A percentile compares a stretch with the other conserved stretches of the same genome.
phyloP scores from a whole-genome alignment of 352 stramenopile genomes.

The Plasmopara halstedii region DNA sequence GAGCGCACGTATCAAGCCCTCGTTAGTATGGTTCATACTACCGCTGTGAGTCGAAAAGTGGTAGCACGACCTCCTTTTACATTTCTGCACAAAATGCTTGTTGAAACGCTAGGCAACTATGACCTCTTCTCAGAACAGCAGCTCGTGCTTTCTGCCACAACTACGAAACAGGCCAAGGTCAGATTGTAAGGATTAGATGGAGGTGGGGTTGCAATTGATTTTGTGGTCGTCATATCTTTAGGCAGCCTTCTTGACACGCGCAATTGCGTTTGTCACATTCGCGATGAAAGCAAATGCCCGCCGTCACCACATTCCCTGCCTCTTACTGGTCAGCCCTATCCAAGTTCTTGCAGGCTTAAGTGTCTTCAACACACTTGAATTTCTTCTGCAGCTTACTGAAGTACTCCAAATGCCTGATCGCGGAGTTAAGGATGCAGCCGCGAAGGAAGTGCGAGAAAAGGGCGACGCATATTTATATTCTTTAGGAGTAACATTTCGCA shows the following conservation, averaged over 20 bases:
- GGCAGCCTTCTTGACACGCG: conserved; percentile 70
- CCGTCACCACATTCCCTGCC: conserved; percentile 42
- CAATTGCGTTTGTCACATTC: conserved; percentile 67
- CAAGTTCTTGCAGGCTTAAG: conserved; percentile 67
- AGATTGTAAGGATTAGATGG: background rate
- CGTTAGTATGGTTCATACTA: conserved; percentile 58
- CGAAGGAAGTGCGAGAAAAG: conserved; percentile 47
- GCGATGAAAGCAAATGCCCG: conserved; percentile 33
- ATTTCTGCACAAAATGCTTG: conserved; percentile 73
- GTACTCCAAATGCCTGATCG: conserved; percentile 42
- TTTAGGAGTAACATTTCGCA: conserved; percentile 61
- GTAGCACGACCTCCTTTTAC: conserved; percentile 68
- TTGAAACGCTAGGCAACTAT: conserved; percentile 52
- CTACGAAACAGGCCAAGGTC: conserved; percentile 69
- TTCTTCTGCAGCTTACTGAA: conserved; percentile 62
- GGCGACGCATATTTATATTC: conserved; percentile 69
- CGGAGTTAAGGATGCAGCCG: conserved; percentile 45
- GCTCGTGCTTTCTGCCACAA: conserved; percentile 48
- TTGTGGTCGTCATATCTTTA: conserved; percentile 9
- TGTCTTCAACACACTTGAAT: conserved; percentile 63
- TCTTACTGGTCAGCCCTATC: conserved; percentile 78
- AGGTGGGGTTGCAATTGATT: too few relatives aligned
- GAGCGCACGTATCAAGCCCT: conserved; percentile 61
- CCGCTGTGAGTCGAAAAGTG: conserved; percentile 58
- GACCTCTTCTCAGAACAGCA: conserved; percentile 65